phyloP scores from a whole-genome alignment of 148 eudicot species.

The Chenopodium quinoa region DNA sequence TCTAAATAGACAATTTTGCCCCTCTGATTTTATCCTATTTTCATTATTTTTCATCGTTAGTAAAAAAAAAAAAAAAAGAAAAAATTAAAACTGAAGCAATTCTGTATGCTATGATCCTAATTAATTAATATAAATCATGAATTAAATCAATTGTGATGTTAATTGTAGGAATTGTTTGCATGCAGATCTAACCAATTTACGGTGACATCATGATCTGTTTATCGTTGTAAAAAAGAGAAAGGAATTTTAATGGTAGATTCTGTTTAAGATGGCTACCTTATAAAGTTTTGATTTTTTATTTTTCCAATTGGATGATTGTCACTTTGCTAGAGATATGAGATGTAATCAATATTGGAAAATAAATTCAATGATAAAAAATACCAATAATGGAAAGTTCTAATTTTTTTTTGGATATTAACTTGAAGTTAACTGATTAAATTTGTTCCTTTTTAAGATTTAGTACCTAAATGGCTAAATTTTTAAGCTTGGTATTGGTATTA shows the following conservation, averaged over 20 bases:
- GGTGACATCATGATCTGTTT: neutral
- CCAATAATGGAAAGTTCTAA: neutral
- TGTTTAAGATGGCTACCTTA: neutral
- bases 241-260: neutral
- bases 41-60: neutral
- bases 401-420: neutral
- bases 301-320: too few species aligned
- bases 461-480: neutral
- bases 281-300: neutral
- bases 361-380: too few species aligned
- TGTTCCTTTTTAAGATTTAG: neutral
- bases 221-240: neutral
- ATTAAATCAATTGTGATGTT: neutral
- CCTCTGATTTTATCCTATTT: neutral
- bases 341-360: too few species aligned
- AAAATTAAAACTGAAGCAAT: neutral
- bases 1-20: constrained; percentile 22
- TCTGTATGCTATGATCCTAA: too few species aligned
- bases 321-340: too few species aligned
- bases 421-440: neutral
- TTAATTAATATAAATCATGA: neutral
- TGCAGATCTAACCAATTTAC: constrained; percentile 20
- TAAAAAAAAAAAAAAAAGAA: neutral
- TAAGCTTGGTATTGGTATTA: neutral
- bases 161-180: neutral